Conservation (phyloP, 179 eudicot genomes). For the Silene noctiflora region DNA sequence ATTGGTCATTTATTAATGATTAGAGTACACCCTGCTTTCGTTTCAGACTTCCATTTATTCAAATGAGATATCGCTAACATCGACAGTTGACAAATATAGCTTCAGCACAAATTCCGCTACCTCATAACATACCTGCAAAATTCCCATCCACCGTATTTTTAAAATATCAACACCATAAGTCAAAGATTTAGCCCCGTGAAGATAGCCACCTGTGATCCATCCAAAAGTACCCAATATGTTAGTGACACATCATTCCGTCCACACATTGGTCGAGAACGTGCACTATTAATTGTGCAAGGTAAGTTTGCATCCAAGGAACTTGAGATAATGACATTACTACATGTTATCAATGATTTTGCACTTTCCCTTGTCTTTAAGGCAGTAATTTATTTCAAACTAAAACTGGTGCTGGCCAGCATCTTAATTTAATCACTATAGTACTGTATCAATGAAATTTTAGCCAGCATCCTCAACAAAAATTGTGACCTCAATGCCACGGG, state of each 20-base stretch:
- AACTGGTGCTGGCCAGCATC: background rate
- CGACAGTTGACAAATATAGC: background rate
- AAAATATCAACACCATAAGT: slow-evolving; percentile 80
- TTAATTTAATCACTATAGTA: background rate
- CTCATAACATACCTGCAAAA: slow-evolving; percentile 61
- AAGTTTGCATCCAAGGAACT: background rate
- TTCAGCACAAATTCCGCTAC: background rate
- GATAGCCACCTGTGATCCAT: slow-evolving; percentile 67
- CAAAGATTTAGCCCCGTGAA: slow-evolving; percentile 71
- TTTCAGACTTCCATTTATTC: background rate
- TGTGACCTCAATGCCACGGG: too few species aligned
- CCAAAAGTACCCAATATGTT: slow-evolving; percentile 6
- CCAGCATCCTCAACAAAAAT: background rate
- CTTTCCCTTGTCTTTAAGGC: background rate
- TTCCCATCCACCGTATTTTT: slow-evolving; percentile 69
- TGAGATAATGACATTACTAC: background rate
- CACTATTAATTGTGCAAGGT: background rate
- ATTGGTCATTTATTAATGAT: background rate
- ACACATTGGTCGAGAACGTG: background rate
- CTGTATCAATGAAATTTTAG: background rate
- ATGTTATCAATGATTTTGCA: background rate
- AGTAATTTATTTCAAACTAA: background rate
- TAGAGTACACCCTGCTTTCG: background rate
- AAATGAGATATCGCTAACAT: background rate
- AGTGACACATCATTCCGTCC: slow-evolving; percentile 17